These are phyloP conservation scores for Neurospora sublineolata DNA, from an alignment of 495 filamentous ascomycete species.

Conservation along the genomic window DNA sequence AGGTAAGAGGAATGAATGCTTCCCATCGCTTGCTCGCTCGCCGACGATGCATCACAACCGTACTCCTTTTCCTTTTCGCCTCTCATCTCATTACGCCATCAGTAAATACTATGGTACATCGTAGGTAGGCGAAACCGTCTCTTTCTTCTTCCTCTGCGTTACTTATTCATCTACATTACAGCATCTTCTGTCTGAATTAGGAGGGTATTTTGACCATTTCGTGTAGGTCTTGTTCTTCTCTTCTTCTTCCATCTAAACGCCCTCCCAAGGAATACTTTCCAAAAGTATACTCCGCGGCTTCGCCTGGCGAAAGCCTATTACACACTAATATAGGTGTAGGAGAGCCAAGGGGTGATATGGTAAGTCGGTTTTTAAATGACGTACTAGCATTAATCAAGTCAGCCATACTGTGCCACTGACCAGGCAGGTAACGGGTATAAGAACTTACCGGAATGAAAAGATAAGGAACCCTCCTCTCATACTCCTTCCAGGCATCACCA, in stretches of 20 bases:
- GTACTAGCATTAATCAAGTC: slow-evolving; percentile 10
- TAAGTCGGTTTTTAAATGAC: slow-evolving; percentile 17
- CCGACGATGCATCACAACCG: neutral
- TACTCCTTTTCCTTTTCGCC: neutral
- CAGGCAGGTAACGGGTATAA: neutral
- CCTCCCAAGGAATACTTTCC: neutral
- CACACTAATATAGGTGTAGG: neutral
- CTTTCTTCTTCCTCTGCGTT: neutral
- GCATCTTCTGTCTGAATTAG: neutral
- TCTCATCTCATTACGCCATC: neutral
- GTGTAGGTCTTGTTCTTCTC: neutral
- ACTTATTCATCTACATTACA: neutral
- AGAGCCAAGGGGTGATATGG: neutral
- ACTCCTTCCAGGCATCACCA: slow-evolving; percentile 84
- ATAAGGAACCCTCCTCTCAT: slow-evolving; percentile 79
- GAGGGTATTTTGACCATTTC: neutral
- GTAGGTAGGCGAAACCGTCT: neutral
- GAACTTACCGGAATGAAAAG: slow-evolving; percentile 91
- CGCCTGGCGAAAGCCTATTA: neutral
- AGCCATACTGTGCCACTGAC: neutral
- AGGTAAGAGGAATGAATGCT: neutral
- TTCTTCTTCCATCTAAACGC: neutral
- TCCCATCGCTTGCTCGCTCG: neutral
- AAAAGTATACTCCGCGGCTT: neutral
- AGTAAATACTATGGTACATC: neutral